Evolutionary conservation across 208 protist species (phyloP).

Genomic region (Trypanosoma boissoni): DNA sequence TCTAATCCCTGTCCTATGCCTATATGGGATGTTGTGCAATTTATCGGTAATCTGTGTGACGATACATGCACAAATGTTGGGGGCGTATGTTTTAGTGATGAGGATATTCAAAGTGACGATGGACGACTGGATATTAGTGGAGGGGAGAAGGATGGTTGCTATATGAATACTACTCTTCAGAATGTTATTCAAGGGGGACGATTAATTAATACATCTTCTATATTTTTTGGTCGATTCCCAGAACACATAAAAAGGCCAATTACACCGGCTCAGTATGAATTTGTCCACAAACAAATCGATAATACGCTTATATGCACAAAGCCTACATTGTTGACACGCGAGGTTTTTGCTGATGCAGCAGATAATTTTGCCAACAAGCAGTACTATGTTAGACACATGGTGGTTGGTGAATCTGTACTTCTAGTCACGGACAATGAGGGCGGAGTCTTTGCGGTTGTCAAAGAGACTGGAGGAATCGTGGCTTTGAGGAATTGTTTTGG

Average conservation of each 20-base stretch:
- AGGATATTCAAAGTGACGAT: slow-evolving; percentile 18
- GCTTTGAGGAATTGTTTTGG: slow-evolving; percentile 61
- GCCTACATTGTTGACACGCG: slow-evolving; percentile 47
- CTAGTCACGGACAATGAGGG: slow-evolving; percentile 50
- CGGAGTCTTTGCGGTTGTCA: slow-evolving; percentile 62
- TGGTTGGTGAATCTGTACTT: slow-evolving; percentile 43
- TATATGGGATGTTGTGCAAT: slow-evolving; percentile 55
- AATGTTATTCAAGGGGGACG: slow-evolving; percentile 27
- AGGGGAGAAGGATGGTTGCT: slow-evolving; percentile 39
- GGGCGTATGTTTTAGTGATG: slow-evolving; percentile 53
- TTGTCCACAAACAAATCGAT: slow-evolving; percentile 32
- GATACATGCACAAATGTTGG: slow-evolving; percentile 42
- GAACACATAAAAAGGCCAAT: slow-evolving; percentile 33
- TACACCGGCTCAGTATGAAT: slow-evolving; percentile 18
- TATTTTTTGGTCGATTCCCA: slow-evolving; percentile 49
- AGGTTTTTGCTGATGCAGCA: slow-evolving; percentile 56
- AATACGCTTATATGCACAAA: slow-evolving; percentile 25
- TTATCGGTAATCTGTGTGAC: slow-evolving; percentile 52
- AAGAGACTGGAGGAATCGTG: slow-evolving; percentile 50
- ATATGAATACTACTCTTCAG: slow-evolving; percentile 39
- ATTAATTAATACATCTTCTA: slow-evolving; percentile 41
- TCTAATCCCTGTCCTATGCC: slow-evolving; percentile 21
- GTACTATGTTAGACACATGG: slow-evolving; percentile 45
- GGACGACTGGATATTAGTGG: slow-evolving; percentile 29
- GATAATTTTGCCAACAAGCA: slow-evolving; percentile 50